These are phyloP conservation scores for Coniochaeta hoffmannii DNA, from an alignment of 2,329 filamentous ascomycete genomes.

Conservation along the genomic window DNA sequence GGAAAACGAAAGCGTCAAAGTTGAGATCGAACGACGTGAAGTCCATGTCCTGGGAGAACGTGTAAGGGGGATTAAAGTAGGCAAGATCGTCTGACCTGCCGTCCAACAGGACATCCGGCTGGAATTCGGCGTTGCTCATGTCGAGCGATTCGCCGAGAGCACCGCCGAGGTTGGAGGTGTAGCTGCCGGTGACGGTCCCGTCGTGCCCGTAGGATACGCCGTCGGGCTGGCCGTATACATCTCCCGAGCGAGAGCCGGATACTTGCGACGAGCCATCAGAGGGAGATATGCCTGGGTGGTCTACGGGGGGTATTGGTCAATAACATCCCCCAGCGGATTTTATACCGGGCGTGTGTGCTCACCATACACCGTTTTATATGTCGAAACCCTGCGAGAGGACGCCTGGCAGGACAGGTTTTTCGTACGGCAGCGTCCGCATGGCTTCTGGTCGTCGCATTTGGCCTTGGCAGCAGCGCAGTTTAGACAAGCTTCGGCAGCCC, in stretches of 20 bases:
- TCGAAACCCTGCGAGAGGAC: conserved; percentile 9
- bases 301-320: background rate
- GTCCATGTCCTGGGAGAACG: conserved; percentile 23
- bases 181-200: background rate
- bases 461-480: conserved; percentile 20
- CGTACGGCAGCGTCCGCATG: conserved; percentile 16
- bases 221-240: background rate
- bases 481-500: conserved; percentile 18
- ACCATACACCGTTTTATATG: conserved; percentile 13
- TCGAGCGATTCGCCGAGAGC: background rate
- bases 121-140: background rate
- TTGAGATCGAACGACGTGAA: conserved; percentile 24
- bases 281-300: background rate
- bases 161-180: background rate
- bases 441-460: conserved; percentile 22
- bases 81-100: conserved; percentile 20
- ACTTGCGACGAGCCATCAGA: background rate
- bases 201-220: background rate
- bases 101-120: conserved; percentile 4
- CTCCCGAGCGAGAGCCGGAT: background rate
- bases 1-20: conserved; percentile 21
- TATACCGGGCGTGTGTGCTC: background rate
- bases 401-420: conserved; percentile 18
- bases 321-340: background rate
- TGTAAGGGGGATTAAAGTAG: conserved; percentile 19